Percentiles rank a stretch among this genome's conserved stretches.
Conservation (phyloP, 495 filamentous ascomycete species). For the Penicillium malachiteum region DNA sequence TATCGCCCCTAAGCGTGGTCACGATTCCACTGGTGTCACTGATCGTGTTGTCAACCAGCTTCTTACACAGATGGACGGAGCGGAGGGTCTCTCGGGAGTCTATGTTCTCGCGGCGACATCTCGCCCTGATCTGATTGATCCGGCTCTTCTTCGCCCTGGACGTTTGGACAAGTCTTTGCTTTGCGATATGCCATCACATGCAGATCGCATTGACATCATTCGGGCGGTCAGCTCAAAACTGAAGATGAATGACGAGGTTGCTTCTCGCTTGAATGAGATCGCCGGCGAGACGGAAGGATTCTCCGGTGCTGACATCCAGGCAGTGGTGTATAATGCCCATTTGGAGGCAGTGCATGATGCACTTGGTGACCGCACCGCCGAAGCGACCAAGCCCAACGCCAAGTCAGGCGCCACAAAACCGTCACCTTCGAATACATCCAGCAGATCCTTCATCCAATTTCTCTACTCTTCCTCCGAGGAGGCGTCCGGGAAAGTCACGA, state of each 20-base stretch:
- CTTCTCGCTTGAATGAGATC: constrained; percentile 57
- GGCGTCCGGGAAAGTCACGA: constrained; percentile 40
- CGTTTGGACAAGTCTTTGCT: constrained; percentile 87
- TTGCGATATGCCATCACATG: constrained; percentile 77
- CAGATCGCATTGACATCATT: constrained; percentile 87
- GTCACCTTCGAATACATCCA: constrained; percentile 32
- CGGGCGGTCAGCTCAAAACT: constrained; percentile 77
- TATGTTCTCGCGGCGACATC: constrained; percentile 94
- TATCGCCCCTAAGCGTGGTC: constrained; percentile 94
- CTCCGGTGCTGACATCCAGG: constrained; percentile 91
- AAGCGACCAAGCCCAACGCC: constrained; percentile 32
- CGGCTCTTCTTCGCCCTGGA: constrained; percentile 84
- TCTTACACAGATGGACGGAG: constrained; percentile 97
- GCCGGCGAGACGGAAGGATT: constrained; percentile 84
- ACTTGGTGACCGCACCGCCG: constrained; percentile 61
- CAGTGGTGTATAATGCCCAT: constrained; percentile 93
- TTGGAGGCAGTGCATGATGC: constrained; percentile 95
- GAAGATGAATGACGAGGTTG: constrained; percentile 60
- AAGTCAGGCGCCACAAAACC: constrained; percentile 31
- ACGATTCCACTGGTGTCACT: constrained; percentile 94
- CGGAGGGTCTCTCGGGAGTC: constrained; percentile 89
- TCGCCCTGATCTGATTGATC: constrained; percentile 90
- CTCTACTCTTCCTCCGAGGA: constrained; percentile 66
- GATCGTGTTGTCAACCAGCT: constrained; percentile 99
- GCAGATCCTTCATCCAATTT: constrained; percentile 71